Conservation (phyloP, 1,284 basidiomycete species). For the Cryptococcus sp. region DNA sequence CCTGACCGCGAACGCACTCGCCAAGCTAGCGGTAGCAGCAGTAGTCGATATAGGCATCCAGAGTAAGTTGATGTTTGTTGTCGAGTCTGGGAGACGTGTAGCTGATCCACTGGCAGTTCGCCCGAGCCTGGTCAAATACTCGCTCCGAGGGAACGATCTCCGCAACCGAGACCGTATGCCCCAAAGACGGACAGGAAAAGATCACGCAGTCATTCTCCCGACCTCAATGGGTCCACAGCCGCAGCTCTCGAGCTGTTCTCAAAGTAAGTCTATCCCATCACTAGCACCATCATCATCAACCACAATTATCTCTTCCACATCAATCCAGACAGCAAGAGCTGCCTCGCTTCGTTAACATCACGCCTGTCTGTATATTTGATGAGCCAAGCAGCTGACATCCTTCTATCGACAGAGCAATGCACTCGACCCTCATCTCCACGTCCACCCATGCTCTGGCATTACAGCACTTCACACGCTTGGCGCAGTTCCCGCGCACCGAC, state of each 20-base stretch:
- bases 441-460: constrained; percentile 13
- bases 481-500: constrained; percentile 7
- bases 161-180: no score
- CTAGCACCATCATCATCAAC: neutral
- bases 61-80: neutral
- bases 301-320: neutral
- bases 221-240: constrained; percentile 6
- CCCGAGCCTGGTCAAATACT: neutral
- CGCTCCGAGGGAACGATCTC: neutral
- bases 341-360: no score
- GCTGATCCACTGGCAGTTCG: neutral
- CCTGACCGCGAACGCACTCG: neutral
- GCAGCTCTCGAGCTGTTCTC: constrained; percentile 14
- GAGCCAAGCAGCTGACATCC: no score
- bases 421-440: constrained; percentile 11
- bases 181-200: no score
- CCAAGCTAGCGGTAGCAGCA: neutral
- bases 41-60: neutral
- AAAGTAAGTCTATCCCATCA: constrained; percentile 7
- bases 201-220: neutral
- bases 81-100: neutral
- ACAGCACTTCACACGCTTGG: constrained; percentile 9
- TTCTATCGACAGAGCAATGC: constrained; percentile 15
- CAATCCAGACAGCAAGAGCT: neutral
- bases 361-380: no score